Base-by-base conservation (phyloP, 331 rosid species). In the Acacia pycnantha region DNA sequence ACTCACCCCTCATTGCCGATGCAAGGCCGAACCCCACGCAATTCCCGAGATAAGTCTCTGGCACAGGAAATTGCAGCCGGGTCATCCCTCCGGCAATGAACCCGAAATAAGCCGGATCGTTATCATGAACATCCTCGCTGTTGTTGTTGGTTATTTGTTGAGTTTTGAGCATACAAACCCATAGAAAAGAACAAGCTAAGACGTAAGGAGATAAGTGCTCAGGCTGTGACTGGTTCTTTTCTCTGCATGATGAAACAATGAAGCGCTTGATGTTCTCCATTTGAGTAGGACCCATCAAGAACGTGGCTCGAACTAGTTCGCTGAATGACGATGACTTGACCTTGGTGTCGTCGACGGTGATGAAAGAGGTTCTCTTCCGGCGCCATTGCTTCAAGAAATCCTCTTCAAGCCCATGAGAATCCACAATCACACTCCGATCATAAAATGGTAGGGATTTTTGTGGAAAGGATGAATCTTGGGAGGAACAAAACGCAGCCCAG, bases 31-130 rank as follows among this genome's bases (percentile, higher is more conserved):
- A 86, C 21, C 90, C 91, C 0, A 89, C 78, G n/a, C 88, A 91
- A 40, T 91, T 89, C 3, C 89, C 87, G 2, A 81, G 72, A 53
- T 89, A 89, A 0, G 44, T 76, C 0, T 0, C 13, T 3, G 88
- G 85, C 0, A 87, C 87, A 1, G 71, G 79, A 41, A 51, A 73
- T 0, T 58, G 77, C 65, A 87, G 15, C 33, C 93, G 79, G 47
- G 88, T 84, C 65, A 89, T 54, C 0, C 88, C 92, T 3, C 92
- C 91, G 0, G 90, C 92, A 12, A 82, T 62, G 48, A 89, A 89
- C 73, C 88, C 91, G 19, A 89, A 91, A 56, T 83, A 83, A 48
- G 40, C 56, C 9, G 59, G 78, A 66, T 84, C 88, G 8, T 43
- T 4, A 8, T 6, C 0, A n/a, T 12, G 18, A 1, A 24, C 40